A percentile compares a stretch with the other conserved stretches of the same genome.
Conservation (phyloP, 192 early-diverging fungal species). For the Thoreauomyces humboldtii region DNA sequence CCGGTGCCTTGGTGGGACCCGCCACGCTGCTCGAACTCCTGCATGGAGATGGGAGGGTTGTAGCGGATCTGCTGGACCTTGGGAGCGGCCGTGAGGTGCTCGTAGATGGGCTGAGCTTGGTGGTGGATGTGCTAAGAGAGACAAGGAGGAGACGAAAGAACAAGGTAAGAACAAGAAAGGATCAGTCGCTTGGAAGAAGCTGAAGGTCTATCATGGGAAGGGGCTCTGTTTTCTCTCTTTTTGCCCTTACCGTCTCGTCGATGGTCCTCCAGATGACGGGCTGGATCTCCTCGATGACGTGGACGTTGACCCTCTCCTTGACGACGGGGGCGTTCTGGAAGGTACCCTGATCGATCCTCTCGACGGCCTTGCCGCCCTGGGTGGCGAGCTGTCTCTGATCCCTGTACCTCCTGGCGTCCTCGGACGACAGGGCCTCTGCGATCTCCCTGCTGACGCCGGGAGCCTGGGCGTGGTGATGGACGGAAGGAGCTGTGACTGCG, state of each 20-base stretch:
- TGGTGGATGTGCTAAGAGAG: slow-evolving; percentile 19
- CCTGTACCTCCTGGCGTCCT: slow-evolving; percentile 18
- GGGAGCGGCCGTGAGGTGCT: slow-evolving; percentile 18
- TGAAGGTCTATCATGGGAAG: too few species aligned
- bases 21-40: slow-evolving; percentile 28
- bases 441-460: slow-evolving; percentile 7
- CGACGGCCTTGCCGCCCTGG: slow-evolving; percentile 10
- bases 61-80: slow-evolving; percentile 17
- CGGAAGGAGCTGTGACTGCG: not conserved
- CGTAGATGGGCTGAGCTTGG: slow-evolving; percentile 25
- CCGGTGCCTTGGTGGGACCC: slow-evolving; percentile 22
- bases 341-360: slow-evolving; percentile 1
- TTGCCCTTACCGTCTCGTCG: slow-evolving; percentile 17
- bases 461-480: slow-evolving; percentile 21
- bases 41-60: slow-evolving; percentile 24
- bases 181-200: too few species aligned
- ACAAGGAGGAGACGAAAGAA: not conserved
- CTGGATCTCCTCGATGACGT: slow-evolving; percentile 29
- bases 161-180: too few species aligned
- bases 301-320: slow-evolving; percentile 20
- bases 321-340: slow-evolving; percentile 13
- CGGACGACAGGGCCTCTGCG: slow-evolving; percentile 2
- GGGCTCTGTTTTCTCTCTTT: too few species aligned
- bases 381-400: slow-evolving; percentile 6
- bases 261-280: slow-evolving; percentile 26